Conservation (phyloP, 208 protist species). For the Acanthamoeba sp. region DNA sequence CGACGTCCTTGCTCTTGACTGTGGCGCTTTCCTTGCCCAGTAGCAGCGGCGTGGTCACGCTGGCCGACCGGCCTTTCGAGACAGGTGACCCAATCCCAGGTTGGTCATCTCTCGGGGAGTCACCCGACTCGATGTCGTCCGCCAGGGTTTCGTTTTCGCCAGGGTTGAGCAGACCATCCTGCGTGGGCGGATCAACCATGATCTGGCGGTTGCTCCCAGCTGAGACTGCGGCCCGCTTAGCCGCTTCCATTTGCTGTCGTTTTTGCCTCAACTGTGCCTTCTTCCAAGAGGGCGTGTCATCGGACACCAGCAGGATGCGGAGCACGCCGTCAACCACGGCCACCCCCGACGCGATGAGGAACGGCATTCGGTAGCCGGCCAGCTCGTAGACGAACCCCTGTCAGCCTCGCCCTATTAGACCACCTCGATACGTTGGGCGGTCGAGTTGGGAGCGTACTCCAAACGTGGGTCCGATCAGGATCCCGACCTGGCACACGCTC, state of each 20-base stretch:
- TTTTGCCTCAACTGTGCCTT: not conserved
- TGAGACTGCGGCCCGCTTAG: not conserved
- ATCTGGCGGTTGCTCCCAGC: not conserved
- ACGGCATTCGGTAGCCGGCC: not conserved
- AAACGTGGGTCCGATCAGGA: not conserved
- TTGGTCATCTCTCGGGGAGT: not conserved
- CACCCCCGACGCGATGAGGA: not conserved
- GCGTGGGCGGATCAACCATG: not conserved
- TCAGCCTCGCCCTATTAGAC: not conserved
- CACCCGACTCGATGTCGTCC: not conserved
- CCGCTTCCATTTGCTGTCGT: not conserved
- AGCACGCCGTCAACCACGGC: not conserved
- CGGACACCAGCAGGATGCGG: not conserved
- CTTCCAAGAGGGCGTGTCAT: not conserved
- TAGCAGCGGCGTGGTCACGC: not conserved
- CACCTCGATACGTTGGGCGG: not conserved
- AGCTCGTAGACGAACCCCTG: conserved; percentile 18
- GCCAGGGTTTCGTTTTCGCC: not conserved
- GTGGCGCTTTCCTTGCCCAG: not conserved
- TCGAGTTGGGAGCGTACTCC: not conserved
- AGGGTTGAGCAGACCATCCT: not conserved
- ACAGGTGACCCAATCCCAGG: not conserved
- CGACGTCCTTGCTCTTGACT: not conserved
- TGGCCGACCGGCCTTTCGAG: not conserved
- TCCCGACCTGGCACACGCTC: conserved; percentile 31